Conservation (phyloP, 495 filamentous ascomycete species). For the Aspergillus nanangensis region DNA sequence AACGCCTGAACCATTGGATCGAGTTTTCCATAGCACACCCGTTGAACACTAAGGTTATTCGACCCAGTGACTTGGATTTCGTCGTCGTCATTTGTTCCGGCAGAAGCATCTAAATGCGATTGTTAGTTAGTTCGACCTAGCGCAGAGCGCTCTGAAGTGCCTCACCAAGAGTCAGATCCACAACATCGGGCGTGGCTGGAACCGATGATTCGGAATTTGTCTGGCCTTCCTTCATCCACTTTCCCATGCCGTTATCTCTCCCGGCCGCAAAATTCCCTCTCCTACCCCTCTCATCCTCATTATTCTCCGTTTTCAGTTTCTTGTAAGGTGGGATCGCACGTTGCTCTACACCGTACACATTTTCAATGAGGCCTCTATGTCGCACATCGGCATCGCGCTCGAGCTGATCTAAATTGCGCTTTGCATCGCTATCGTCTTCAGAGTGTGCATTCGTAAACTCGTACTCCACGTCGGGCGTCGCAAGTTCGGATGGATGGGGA, state of each 20-base stretch:
- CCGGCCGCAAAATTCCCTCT: constrained; percentile 33
- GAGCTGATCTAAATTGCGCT: constrained; percentile 25
- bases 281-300: constrained; percentile 32
- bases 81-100: constrained; percentile 31
- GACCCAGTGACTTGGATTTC: constrained; percentile 41
- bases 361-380: constrained; percentile 52
- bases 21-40: constrained; percentile 84
- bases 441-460: constrained; percentile 22
- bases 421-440: constrained; percentile 21
- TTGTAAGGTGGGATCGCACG: constrained; percentile 61
- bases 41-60: constrained; percentile 44
- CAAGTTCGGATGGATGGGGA: constrained; percentile 7
- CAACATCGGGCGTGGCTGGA: constrained; percentile 33
- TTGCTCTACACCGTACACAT: constrained; percentile 65
- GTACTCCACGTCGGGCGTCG: constrained; percentile 18
- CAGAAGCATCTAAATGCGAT: constrained; percentile 15
- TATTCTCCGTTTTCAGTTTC: constrained; percentile 52
- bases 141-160: no score
- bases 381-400: constrained; percentile 19
- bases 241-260: constrained; percentile 53
- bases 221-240: constrained; percentile 57
- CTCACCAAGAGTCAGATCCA: constrained; percentile 66
- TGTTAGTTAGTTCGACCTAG: background rate
- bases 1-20: constrained; percentile 64
- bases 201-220: constrained; percentile 22